Evolutionary conservation across 768 basidiomycete species (phyloP).

Genomic region (Suillus occidentalis): DNA sequence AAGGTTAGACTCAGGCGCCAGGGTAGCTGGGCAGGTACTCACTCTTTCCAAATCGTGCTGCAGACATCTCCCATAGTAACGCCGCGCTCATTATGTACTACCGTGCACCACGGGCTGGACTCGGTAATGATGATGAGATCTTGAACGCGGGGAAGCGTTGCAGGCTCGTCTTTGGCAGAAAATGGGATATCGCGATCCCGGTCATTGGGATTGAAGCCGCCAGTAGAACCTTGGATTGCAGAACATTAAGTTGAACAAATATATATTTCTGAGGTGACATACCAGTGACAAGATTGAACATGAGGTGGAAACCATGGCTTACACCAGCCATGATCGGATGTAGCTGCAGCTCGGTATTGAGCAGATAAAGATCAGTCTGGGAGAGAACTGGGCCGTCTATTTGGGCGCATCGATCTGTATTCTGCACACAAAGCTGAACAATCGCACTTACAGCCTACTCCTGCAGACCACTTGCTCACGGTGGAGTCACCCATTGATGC

Average conservation of each 20-base stretch:
- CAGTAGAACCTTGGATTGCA: slow-evolving; percentile 47
- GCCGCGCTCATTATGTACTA: slow-evolving; percentile 66
- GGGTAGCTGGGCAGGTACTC: slow-evolving; percentile 25
- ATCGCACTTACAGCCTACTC: slow-evolving; percentile 33
- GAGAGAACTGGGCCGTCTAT: slow-evolving; percentile 64
- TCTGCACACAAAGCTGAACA: neutral
- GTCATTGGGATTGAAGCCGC: slow-evolving; percentile 59
- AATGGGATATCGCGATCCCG: slow-evolving; percentile 60
- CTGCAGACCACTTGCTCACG: slow-evolving; percentile 36
- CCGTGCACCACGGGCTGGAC: slow-evolving; percentile 77
- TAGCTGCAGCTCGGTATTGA: slow-evolving; percentile 66
- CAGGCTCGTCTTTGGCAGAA: slow-evolving; percentile 58
- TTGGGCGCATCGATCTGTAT: slow-evolving; percentile 41
- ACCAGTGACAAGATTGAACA: slow-evolving; percentile 75
- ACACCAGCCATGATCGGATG: slow-evolving; percentile 69
- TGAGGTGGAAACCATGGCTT: slow-evolving; percentile 53
- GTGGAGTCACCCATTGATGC: slow-evolving; percentile 29
- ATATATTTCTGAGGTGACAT: slow-evolving; percentile 10
- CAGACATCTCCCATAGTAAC: slow-evolving; percentile 81
- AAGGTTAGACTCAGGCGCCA: slow-evolving; percentile 8
- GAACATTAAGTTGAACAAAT: neutral
- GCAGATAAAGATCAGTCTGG: slow-evolving; percentile 80
- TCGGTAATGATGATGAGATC: slow-evolving; percentile 60
- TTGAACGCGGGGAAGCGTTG: slow-evolving; percentile 64
- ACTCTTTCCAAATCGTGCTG: slow-evolving; percentile 75